These are phyloP conservation scores for Favolaschia claudopus DNA, from an alignment of 768 basidiomycete species.

Conservation along the genomic window DNA sequence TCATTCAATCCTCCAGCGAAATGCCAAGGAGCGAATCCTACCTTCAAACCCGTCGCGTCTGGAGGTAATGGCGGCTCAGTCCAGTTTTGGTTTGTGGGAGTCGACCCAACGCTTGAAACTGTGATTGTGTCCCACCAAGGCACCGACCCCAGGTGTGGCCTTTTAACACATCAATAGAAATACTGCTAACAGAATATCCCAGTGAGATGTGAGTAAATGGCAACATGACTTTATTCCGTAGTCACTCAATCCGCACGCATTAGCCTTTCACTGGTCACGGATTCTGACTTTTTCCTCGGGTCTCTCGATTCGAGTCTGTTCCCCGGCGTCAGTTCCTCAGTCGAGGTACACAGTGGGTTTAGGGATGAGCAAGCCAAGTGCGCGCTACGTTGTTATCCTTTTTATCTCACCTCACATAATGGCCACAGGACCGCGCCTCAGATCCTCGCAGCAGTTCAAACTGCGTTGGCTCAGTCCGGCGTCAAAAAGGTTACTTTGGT, in stretches of 20 bases:
- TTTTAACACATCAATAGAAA: too few relatives aligned
- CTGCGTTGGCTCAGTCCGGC: constrained; percentile 41
- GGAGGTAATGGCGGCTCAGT: constrained; percentile 55
- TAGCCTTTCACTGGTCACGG: constrained; percentile 49
- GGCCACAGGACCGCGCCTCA: constrained; percentile 46
- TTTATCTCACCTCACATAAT: neutral
- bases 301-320: constrained; percentile 48
- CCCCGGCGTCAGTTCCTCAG: constrained; percentile 51
- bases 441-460: constrained; percentile 50
- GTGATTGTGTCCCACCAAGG: constrained; percentile 55
- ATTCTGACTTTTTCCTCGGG: constrained; percentile 41
- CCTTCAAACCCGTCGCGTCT: constrained; percentile 51
- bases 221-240: neutral
- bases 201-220: constrained; percentile 40
- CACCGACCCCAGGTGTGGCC: constrained; percentile 44
- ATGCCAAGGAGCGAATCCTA: constrained; percentile 55
- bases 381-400: neutral
- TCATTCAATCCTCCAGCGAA: constrained; percentile 32
- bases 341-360: constrained; percentile 56
- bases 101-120: constrained; percentile 38
- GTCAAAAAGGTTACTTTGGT: constrained; percentile 51
- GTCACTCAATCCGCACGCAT: neutral
- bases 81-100: constrained; percentile 51
- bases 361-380: constrained; percentile 49
- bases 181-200: too few relatives aligned